Percentiles rank a stretch among this genome's conserved stretches.
Evolutionary conservation across 176 grass and related monocot species (phyloP).

Genomic region (Chloris gayana): DNA sequence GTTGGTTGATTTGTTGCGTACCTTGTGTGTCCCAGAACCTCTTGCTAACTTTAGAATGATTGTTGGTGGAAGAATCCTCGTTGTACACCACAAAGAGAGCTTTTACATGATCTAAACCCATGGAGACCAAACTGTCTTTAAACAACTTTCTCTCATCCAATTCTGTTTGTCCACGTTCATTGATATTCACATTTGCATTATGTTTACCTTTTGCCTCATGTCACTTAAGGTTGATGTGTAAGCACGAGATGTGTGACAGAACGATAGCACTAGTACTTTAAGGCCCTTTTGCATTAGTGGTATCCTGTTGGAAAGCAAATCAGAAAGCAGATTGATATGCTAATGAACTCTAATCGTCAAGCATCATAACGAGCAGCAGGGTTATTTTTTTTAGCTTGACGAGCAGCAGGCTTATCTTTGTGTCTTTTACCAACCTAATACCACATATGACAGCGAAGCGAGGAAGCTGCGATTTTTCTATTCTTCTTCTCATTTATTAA

Average conservation of each 20-base stretch:
- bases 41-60: constrained; percentile 2
- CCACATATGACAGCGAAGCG: no score
- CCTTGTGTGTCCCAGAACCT: not conserved
- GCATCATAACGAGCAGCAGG: not conserved
- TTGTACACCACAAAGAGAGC: constrained; percentile 21
- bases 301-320: constrained; percentile 37
- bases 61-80: constrained; percentile 39
- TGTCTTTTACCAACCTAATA: not conserved
- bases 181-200: constrained; percentile 4
- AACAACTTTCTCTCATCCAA: constrained; percentile 8
- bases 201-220: constrained; percentile 8
- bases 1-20: constrained; percentile 14
- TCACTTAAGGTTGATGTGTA: constrained; percentile 34
- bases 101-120: constrained; percentile 19
- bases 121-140: constrained; percentile 5
- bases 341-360: not conserved
- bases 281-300: constrained; percentile 32
- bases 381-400: not conserved
- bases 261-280: constrained; percentile 11
- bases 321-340: constrained; percentile 10
- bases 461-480: not conserved
- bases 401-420: not conserved
- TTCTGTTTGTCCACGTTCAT: not conserved
- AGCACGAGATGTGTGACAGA: constrained; percentile 26
- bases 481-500: not conserved